A percentile compares a stretch with the other conserved stretches of the same genome.
Evolutionary conservation across 2,329 filamentous ascomycete genomes (phyloP).

Genomic region (Apiospora saccharicola): DNA sequence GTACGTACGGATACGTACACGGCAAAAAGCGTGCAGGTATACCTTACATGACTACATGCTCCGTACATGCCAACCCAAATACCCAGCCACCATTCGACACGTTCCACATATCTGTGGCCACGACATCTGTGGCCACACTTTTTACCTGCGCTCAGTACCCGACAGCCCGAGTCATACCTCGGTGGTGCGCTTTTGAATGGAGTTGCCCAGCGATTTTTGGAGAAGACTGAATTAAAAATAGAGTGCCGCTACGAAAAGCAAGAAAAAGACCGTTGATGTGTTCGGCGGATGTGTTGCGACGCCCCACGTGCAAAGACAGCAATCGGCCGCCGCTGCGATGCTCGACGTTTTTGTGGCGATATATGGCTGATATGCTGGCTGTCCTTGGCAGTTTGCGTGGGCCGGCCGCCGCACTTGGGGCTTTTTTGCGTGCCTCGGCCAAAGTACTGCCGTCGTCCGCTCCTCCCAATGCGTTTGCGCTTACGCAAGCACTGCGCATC

Average conservation of each 20-base stretch:
- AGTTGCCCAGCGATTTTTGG: neutral
- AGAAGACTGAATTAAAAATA: neutral
- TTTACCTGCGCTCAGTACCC: neutral
- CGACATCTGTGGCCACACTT: conserved; percentile 3
- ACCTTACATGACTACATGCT: neutral
- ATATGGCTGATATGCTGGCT: neutral
- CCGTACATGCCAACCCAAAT: neutral
- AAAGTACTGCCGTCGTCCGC: neutral
- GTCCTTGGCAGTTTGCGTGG: conserved; percentile 10
- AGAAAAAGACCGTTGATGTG: conserved; percentile 12
- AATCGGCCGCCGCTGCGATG: neutral
- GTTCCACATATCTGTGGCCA: conserved; percentile 11
- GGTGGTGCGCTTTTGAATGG: neutral
- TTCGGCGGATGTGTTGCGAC: neutral
- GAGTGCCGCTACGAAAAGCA: conserved; percentile 1
- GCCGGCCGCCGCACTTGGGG: neutral
- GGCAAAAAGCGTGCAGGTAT: neutral
- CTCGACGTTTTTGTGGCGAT: conserved; percentile 15
- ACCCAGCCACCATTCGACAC: conserved; percentile 1
- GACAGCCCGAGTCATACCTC: conserved; percentile 7
- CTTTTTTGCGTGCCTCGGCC: neutral
- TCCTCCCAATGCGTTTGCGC: conserved; percentile 2
- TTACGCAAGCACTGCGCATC: conserved; percentile 5
- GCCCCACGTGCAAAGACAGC: conserved; percentile 9
- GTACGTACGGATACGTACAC: neutral